Percentiles rank a stretch among this genome's conserved stretches.
phyloP scores from a whole-genome alignment of 2,329 filamentous ascomycete species.

The Colletotrichum magnum region DNA sequence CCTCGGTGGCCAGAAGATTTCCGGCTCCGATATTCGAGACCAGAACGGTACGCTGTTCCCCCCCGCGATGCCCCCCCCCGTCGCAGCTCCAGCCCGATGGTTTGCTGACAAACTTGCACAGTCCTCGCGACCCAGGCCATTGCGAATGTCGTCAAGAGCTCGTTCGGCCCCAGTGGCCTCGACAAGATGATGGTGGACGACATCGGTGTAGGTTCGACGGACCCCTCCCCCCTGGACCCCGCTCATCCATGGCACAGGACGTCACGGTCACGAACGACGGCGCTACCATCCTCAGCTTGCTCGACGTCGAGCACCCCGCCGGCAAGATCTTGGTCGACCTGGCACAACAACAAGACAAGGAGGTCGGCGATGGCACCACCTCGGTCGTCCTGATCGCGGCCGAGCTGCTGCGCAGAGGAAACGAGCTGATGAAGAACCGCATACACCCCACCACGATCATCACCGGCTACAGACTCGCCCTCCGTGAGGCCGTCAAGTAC shows the following conservation, averaged over 20 bases:
- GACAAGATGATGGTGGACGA: slow-evolving; percentile 99
- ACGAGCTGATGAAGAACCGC: slow-evolving; percentile 99
- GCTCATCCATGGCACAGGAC: slow-evolving; percentile 69
- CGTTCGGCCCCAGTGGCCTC: slow-evolving; percentile 94
- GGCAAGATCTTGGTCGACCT: slow-evolving; percentile 98
- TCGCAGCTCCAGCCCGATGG: slow-evolving; percentile 33
- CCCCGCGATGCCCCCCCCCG: not conserved
- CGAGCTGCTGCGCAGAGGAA: slow-evolving; percentile 91
- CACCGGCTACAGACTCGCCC: slow-evolving; percentile 94
- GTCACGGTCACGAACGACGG: slow-evolving; percentile 99
- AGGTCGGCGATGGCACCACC: slow-evolving; percentile 98
- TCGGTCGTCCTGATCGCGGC: slow-evolving; percentile 98
- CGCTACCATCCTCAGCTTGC: slow-evolving; percentile 92
- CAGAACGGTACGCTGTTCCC: slow-evolving; percentile 80
- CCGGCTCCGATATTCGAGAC: slow-evolving; percentile 94
- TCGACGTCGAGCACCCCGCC: slow-evolving; percentile 97
- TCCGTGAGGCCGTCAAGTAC: slow-evolving; percentile 97
- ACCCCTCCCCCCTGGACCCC: slow-evolving; percentile 41
- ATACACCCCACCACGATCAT: slow-evolving; percentile 99
- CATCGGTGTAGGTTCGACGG: slow-evolving; percentile 79
- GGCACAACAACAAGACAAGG: slow-evolving; percentile 98
- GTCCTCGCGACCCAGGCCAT: slow-evolving; percentile 97
- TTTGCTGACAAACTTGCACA: slow-evolving; percentile 53
- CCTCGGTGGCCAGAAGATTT: slow-evolving; percentile 97
- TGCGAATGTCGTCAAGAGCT: slow-evolving; percentile 98